phyloP scores from a whole-genome alignment of 2,329 filamentous ascomycete species.

The Lachnellula cervina region DNA sequence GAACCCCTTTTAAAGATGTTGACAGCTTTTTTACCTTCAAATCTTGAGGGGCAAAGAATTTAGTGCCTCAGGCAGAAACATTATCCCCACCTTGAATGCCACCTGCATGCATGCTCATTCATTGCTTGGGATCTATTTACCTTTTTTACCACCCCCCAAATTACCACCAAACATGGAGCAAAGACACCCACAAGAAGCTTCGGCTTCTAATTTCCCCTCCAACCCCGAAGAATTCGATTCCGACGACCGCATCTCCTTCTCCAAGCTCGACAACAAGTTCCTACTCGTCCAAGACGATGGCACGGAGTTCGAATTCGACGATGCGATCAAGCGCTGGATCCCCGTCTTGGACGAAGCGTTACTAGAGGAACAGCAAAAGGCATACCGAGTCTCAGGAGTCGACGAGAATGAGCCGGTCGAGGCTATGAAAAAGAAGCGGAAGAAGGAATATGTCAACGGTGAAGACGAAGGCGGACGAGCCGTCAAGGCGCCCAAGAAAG shows the following conservation, averaged over 20 bases:
- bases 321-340: constrained; percentile 68
- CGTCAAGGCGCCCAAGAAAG: constrained; percentile 31
- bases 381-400: constrained; percentile 55
- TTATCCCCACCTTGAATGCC: too few species aligned
- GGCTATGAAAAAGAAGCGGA: constrained; percentile 45
- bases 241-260: constrained; percentile 82
- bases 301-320: constrained; percentile 78
- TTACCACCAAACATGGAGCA: too few species aligned
- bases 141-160: too few species aligned
- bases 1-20: too few species aligned
- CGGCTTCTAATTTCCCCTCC: constrained; percentile 22
- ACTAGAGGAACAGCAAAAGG: constrained; percentile 55
- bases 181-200: too few species aligned
- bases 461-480: constrained; percentile 38
- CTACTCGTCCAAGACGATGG: constrained; percentile 81
- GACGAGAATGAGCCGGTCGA: constrained; percentile 50
- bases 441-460: constrained; percentile 43
- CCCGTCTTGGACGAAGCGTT: constrained; percentile 60
- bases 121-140: too few species aligned
- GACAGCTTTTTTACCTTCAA: too few species aligned
- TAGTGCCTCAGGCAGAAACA: too few species aligned
- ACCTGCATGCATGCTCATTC: too few species aligned
- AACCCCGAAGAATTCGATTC: constrained; percentile 52
- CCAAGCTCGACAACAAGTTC: constrained; percentile 75
- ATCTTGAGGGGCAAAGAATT: too few species aligned